Conservation (phyloP, 78 protist genomes). For the Dictyostelium brefeldianum region DNA sequence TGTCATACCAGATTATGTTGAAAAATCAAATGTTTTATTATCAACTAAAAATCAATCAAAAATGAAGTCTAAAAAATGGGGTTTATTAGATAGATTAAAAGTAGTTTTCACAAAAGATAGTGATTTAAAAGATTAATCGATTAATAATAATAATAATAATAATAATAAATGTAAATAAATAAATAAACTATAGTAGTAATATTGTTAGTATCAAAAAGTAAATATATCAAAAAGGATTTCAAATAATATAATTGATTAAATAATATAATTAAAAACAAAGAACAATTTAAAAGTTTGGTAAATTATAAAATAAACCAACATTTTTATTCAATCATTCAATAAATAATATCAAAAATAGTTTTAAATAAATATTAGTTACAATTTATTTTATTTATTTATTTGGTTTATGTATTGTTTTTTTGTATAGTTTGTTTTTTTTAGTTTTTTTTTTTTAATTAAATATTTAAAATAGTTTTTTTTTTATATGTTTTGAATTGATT, state of each 20-base stretch:
- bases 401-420: not conserved
- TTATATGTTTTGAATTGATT: not conserved
- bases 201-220: no score
- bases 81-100: constrained; percentile 64
- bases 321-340: no score
- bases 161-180: not conserved
- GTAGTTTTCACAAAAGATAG: constrained; percentile 19
- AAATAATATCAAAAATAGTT: no score
- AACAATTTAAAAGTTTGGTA: no score
- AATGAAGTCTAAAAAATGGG: constrained; percentile 70
- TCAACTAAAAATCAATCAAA: constrained; percentile 49
- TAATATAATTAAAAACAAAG: no score
- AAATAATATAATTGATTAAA: no score
- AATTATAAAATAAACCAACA: no score
- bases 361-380: not conserved
- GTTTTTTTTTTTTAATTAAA: not conserved
- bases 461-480: not conserved
- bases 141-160: not conserved
- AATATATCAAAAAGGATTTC: no score
- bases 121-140: not conserved
- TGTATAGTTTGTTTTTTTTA: not conserved
- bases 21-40: constrained; percentile 58
- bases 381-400: not conserved
- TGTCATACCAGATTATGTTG: constrained; percentile 36
- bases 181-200: no score